Percentiles rank a stretch among this genome's conserved stretches.
Conservation (phyloP, 352 stramenopile species). For the Globisporangium cystogenes region DNA sequence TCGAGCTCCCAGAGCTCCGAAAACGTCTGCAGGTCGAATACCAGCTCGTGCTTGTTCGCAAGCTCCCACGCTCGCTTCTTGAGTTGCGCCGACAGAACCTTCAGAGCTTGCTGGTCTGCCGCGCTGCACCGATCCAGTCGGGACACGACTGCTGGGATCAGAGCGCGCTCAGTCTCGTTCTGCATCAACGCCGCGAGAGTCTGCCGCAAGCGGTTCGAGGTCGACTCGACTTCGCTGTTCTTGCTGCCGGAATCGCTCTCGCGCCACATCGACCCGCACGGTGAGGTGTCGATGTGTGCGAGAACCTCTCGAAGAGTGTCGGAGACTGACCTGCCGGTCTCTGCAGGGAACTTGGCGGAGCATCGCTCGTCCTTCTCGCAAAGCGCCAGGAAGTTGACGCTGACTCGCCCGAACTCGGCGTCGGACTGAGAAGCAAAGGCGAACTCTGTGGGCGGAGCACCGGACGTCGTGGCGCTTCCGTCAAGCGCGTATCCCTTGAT, state of each 20-base stretch:
- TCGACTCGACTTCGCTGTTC: background rate
- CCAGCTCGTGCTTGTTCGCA: background rate
- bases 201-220: background rate
- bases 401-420: constrained; percentile 30
- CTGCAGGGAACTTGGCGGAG: constrained; percentile 16
- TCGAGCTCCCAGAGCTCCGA: constrained; percentile 62
- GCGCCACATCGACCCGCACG: constrained; percentile 1
- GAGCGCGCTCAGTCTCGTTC: constrained; percentile 29
- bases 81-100: constrained; percentile 22
- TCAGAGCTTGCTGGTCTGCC: constrained; percentile 37
- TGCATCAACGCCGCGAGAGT: constrained; percentile 41
- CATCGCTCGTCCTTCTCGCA: constrained; percentile 41
- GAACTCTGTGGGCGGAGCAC: constrained; percentile 5
- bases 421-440: constrained; percentile 21
- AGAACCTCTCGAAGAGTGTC: constrained; percentile 35
- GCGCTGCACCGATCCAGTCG: constrained; percentile 43
- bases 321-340: constrained; percentile 14
- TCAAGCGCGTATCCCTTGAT: constrained; percentile 62
- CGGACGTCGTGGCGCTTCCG: constrained; percentile 26
- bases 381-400: constrained; percentile 30
- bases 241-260: background rate
- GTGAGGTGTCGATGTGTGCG: constrained; percentile 13
- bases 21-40: constrained; percentile 63
- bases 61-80: constrained; percentile 5
- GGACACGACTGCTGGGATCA: constrained; percentile 50